phyloP scores from a whole-genome alignment of 1,139 yeast species.

The Geotrichum phurueaensis region DNA sequence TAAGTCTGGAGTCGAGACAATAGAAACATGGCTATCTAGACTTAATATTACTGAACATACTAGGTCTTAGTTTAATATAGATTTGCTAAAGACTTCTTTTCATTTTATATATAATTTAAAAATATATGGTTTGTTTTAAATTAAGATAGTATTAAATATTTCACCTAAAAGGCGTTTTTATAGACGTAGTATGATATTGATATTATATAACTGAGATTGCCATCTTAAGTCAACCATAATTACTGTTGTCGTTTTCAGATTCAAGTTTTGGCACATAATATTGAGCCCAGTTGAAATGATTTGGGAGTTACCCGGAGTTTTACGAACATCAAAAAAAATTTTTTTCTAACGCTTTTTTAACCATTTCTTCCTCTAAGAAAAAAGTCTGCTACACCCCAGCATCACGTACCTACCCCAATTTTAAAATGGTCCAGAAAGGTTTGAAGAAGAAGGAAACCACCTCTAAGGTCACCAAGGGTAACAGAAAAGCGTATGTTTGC shows the following conservation, averaged over 20 bases:
- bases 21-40: not conserved
- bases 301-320: conserved; percentile 7
- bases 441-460: conserved; percentile 35
- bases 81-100: not conserved
- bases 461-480: conserved; percentile 26
- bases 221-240: too few species aligned
- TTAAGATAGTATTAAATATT: too few species aligned
- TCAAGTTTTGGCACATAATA: too few species aligned
- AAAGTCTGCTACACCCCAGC: not conserved
- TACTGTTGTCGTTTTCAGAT: too few species aligned
- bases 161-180: too few species aligned
- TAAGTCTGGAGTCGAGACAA: not conserved
- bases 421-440: conserved; percentile 53
- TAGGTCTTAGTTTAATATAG: not conserved
- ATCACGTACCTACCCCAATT: not conserved
- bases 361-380: not conserved
- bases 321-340: not conserved
- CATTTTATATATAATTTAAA: too few species aligned
- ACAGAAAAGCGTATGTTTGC: conserved; percentile 15
- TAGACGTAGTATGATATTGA: too few species aligned
- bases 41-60: not conserved
- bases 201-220: too few species aligned
- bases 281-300: not conserved
- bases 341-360: not conserved
- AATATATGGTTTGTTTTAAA: too few species aligned